Base-by-base conservation (phyloP, 2,329 filamentous ascomycete species). In the Aureobasidium uvarum region DNA sequence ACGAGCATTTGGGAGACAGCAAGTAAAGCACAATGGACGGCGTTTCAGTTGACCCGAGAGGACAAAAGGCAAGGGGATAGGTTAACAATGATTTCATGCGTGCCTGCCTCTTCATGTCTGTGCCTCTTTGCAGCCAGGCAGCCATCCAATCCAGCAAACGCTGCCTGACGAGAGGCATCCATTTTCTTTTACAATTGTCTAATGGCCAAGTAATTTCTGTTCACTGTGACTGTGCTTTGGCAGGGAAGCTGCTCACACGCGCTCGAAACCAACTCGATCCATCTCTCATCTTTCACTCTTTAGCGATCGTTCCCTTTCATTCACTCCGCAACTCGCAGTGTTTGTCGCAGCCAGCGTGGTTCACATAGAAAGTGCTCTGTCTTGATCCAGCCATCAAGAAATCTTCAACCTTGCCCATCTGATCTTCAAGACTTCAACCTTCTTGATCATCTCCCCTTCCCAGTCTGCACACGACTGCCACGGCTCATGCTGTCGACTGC, bases 61-160 rank as follows among this genome's bases (percentile, higher is more conserved):
- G 52, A 41, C 52, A 43, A 43, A 56, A 59, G 18, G 18, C 55
- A 59, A 46, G 23, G 48, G 2, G 13, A 18, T 33, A n/a, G 31
- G 33, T 31, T 31, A 13, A 20, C 38, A 14, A 14, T 41, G n/a
- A 20, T 28, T 38, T 38, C 43, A 51, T 33, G 43, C 45, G 58
- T 39, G 45, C 45, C 45, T 62, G 45, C 45, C 58, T 31, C 39
- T 33, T 18, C 36, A 25, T 39, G 51, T 39, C 51, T 56, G 54
- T 56, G 54, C 54, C 54, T 39, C 58, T 50, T 45, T 39, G 45
- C 56, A 43, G n/a, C 20, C 41, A 62, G 58, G 58, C 58, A 62
- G 58, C 58, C 58, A 62, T 62, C 14, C 43, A 62, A 62, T 62
- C 14, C 43, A 62, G 46, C 58, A 62, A 50, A 36, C 58, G 58